Conservation (phyloP, 169 alveolate genomes). For the Cryptosporidium sp. region DNA sequence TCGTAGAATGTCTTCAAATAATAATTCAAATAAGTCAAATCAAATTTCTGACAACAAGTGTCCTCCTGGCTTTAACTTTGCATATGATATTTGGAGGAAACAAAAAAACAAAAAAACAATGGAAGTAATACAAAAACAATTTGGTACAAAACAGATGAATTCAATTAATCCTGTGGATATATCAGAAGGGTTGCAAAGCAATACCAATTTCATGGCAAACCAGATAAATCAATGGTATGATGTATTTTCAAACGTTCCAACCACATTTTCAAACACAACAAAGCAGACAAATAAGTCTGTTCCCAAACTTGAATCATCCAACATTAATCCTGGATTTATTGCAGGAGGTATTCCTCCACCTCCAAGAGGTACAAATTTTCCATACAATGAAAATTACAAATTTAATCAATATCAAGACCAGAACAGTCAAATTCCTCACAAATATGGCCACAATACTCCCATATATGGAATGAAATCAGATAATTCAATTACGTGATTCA, state of each 20-base stretch:
- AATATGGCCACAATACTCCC: background rate
- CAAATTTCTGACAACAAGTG: slow-evolving; percentile 43
- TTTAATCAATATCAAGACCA: background rate
- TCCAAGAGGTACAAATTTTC: slow-evolving; percentile 13
- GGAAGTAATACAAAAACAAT: slow-evolving; percentile 67
- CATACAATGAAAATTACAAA: background rate
- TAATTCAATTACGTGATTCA: background rate
- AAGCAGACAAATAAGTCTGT: background rate
- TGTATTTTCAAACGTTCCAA: slow-evolving; percentile 45
- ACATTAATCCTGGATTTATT: slow-evolving; percentile 61
- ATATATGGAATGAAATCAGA: slow-evolving; percentile 8
- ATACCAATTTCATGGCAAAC: slow-evolving; percentile 58
- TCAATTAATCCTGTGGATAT: slow-evolving; percentile 57
- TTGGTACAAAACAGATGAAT: slow-evolving; percentile 38
- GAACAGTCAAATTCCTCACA: background rate
- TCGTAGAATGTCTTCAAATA: slow-evolving; percentile 25
- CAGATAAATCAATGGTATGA: slow-evolving; percentile 73
- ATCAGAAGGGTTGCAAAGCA: slow-evolving; percentile 72
- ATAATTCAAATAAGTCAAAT: background rate
- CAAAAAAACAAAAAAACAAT: slow-evolving; percentile 68
- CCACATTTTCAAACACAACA: slow-evolving; percentile 10
- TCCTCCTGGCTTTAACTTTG: slow-evolving; percentile 39
- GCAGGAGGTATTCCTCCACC: slow-evolving; percentile 77
- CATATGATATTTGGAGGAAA: slow-evolving; percentile 63
- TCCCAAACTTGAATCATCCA: slow-evolving; percentile 33